A percentile compares a stretch with the other conserved stretches of the same genome.
phyloP scores from a whole-genome alignment of 495 filamentous ascomycete genomes.

The Neurospora sublineolata region DNA sequence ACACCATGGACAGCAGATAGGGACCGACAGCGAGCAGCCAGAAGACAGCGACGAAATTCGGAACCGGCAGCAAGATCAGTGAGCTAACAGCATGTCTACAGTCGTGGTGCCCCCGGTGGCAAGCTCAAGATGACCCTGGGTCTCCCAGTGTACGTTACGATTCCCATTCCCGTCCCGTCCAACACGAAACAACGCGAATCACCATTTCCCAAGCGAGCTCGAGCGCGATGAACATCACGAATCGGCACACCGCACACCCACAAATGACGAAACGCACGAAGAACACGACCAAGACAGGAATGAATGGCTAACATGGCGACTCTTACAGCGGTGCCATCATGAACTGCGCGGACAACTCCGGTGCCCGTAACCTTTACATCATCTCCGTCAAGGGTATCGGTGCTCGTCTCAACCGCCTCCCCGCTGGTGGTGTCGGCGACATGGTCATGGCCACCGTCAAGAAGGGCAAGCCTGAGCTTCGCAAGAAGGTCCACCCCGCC shows the following conservation, averaged over 20 bases:
- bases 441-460: conserved; percentile 99
- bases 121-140: conserved; percentile 99
- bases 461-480: conserved; percentile 97
- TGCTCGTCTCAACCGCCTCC: conserved; percentile 95
- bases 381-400: conserved; percentile 99
- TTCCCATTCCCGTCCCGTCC: background rate
- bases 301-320: conserved; percentile 12
- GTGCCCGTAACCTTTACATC: conserved; percentile 98
- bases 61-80: background rate
- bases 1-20: background rate
- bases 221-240: background rate
- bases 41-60: background rate
- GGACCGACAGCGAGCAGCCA: background rate
- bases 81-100: conserved; percentile 21
- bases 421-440: conserved; percentile 94
- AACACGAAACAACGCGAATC: conserved; percentile 9
- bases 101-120: conserved; percentile 93
- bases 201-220: background rate
- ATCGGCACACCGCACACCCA: background rate
- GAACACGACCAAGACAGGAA: background rate
- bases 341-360: conserved; percentile 97
- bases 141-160: conserved; percentile 86
- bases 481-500: conserved; percentile 99
- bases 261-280: background rate
- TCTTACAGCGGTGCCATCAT: conserved; percentile 75